phyloP scores from a whole-genome alignment of 2,329 filamentous ascomycete genomes.

The Fusarium robinianum region DNA sequence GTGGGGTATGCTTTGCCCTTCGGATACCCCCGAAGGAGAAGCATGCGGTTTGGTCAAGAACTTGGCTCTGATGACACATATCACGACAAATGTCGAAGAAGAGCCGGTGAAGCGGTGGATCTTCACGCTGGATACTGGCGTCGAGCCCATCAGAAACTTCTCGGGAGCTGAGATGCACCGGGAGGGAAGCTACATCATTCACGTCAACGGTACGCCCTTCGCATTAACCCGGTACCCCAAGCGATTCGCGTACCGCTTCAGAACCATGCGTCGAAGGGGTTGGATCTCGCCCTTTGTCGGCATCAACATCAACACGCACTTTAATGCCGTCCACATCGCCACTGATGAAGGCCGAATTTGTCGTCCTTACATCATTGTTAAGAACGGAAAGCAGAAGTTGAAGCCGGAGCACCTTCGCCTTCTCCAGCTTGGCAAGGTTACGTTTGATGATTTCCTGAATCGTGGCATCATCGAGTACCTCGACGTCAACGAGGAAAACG shows the following conservation, averaged over 20 bases:
- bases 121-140: slow-evolving; percentile 83
- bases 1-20: slow-evolving; percentile 96
- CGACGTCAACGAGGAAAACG: slow-evolving; percentile 98
- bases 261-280: slow-evolving; percentile 83
- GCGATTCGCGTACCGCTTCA: slow-evolving; percentile 81
- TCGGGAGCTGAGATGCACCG: slow-evolving; percentile 84
- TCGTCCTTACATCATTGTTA: slow-evolving; percentile 92
- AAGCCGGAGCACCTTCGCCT: slow-evolving; percentile 77
- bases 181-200: slow-evolving; percentile 83
- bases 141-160: slow-evolving; percentile 72
- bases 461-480: slow-evolving; percentile 93
- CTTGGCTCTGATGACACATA: slow-evolving; percentile 97
- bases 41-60: slow-evolving; percentile 98
- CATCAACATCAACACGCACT: slow-evolving; percentile 93
- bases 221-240: slow-evolving; percentile 87
- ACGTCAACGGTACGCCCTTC: slow-evolving; percentile 93
- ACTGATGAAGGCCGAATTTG: slow-evolving; percentile 98
- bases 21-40: slow-evolving; percentile 97
- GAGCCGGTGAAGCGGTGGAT: slow-evolving; percentile 85
- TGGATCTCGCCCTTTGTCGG: slow-evolving; percentile 96
- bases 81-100: slow-evolving; percentile 95
- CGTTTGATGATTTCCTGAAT: slow-evolving; percentile 92
- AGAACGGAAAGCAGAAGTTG: slow-evolving; percentile 82
- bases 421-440: slow-evolving; percentile 79
- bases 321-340: slow-evolving; percentile 89